Evolutionary conservation across 495 filamentous ascomycete genomes (phyloP), one percentile per base, ranked within the genome.

Genomic region (Penicillium atrosanguineum): DNA sequence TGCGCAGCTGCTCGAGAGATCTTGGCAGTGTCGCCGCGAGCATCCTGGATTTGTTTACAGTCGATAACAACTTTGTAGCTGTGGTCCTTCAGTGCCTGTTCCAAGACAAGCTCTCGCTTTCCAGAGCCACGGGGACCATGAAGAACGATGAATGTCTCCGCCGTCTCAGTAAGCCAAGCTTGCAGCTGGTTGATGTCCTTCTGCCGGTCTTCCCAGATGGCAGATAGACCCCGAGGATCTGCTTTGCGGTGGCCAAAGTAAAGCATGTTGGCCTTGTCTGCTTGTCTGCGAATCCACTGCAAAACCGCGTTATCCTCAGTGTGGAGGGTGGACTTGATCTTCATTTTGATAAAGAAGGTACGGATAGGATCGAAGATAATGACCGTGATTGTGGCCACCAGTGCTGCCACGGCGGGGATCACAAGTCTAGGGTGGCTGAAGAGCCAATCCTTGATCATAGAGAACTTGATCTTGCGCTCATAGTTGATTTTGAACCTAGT

Each of bases 21-120:
- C 7, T 89, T 95, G 3, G 84, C 83, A n/a, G 85, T 84, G 67
- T 98, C 94, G 0, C 94, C 94, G 25, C 88, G 84, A 2, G 94
- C 91, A 63, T 98, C 93, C 49, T 91, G 86, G 16, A 97, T 89
- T 4, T 89, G 86, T 65, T 96, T 96, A 74, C 93, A 97, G 69
- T 98, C 94, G 44, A 98, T 85, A n/a, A 95, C 72, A 0, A 98
- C 71, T 41, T 89, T 90, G 62, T 94, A 83, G 42, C 81, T 85
- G 40, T 89, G 82, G 18, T 83, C 82, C 59, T 88, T 82, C 16
- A 98, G 77, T 0, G 90, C 86, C 58, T 91, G 89, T 54, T 95
- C 88, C 26, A 97, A 53, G 6, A 97, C 85, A 1, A 97, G 73
- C 57, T 96, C 93, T 50, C 80, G 85, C 69, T 96, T 96, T 1